Conservation (phyloP, 148 eudicot species). For the Amaranthus hypochondriacus region DNA sequence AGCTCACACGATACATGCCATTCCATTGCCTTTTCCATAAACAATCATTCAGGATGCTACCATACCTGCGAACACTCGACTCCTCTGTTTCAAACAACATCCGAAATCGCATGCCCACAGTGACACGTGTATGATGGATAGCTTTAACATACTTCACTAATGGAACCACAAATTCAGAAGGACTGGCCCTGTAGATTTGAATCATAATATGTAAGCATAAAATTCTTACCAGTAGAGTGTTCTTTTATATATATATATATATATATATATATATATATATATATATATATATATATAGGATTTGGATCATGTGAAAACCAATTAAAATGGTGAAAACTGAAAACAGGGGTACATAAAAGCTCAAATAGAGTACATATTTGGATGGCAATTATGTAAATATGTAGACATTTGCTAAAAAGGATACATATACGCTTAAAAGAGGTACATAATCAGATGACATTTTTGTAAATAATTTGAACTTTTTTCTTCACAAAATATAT, state of each 20-base stretch:
- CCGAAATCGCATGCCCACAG: conserved; percentile 82
- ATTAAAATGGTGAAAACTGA: no score
- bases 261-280: background rate
- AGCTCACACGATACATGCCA: background rate
- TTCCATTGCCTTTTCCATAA: background rate
- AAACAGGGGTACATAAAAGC: no score
- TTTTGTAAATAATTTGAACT: no score
- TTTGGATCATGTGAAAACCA: no score
- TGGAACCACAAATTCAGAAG: conserved; percentile 75
- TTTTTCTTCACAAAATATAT: no score
- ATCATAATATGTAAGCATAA: background rate
- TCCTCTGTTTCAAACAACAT: conserved; percentile 84
- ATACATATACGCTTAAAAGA: no score
- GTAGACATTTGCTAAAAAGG: no score
- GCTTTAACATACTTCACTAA: conserved; percentile 68
- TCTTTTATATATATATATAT: background rate
- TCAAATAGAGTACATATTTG: no score
- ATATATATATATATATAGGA: background rate
- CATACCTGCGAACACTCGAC: conserved; percentile 73
- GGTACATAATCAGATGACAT: no score
- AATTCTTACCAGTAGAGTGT: background rate
- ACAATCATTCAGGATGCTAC: background rate
- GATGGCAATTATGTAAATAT: no score
- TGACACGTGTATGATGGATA: conserved; percentile 66
- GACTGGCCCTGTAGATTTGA: conserved; percentile 52